Evolutionary conservation across 2,329 filamentous ascomycete species (phyloP).

Genomic region (Verticillium dahliae): DNA sequence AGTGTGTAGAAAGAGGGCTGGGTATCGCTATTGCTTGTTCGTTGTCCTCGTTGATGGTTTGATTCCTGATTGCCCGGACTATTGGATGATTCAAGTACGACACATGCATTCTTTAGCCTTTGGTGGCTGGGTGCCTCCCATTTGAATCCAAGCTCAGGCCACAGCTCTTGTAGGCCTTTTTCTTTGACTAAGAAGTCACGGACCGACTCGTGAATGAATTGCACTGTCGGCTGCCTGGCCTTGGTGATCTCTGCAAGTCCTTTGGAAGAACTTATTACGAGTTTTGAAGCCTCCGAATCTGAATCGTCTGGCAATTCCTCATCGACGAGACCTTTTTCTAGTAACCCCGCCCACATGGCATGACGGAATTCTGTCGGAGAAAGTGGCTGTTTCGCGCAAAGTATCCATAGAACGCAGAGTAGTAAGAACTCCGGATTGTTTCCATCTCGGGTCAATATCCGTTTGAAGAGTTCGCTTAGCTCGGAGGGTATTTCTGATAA

Average conservation of each 20-base stretch:
- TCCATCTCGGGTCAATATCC: constrained; percentile 32
- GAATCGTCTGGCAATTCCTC: constrained; percentile 1
- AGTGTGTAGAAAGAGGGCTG: not conserved
- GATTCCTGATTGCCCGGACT: not conserved
- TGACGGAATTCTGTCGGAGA: constrained; percentile 28
- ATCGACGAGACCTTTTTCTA: constrained; percentile 14
- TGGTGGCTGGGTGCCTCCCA: constrained; percentile 31
- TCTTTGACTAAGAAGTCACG: constrained; percentile 37
- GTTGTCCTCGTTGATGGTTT: not conserved
- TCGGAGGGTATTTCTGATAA: constrained; percentile 26
- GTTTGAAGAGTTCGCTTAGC: constrained; percentile 32
- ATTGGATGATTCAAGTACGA: constrained; percentile 24
- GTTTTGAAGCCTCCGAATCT: constrained; percentile 18
- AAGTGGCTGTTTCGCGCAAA: constrained; percentile 31
- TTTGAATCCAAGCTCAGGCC: constrained; percentile 20
- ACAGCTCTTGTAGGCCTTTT: constrained; percentile 16
- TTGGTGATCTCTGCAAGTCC: constrained; percentile 33
- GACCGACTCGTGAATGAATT: constrained; percentile 48
- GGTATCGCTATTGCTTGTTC: too few relatives aligned
- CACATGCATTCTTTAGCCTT: not conserved
- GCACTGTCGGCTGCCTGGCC: constrained; percentile 20
- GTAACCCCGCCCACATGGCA: constrained; percentile 12
- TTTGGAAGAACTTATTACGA: constrained; percentile 33
- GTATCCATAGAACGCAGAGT: constrained; percentile 35
- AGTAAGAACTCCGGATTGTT: constrained; percentile 26